A percentile compares a stretch with the other conserved stretches of the same genome.
Evolutionary conservation across 2,329 filamentous ascomycete genomes (phyloP).

Genomic region (Beauveria scarabaeidicola): DNA sequence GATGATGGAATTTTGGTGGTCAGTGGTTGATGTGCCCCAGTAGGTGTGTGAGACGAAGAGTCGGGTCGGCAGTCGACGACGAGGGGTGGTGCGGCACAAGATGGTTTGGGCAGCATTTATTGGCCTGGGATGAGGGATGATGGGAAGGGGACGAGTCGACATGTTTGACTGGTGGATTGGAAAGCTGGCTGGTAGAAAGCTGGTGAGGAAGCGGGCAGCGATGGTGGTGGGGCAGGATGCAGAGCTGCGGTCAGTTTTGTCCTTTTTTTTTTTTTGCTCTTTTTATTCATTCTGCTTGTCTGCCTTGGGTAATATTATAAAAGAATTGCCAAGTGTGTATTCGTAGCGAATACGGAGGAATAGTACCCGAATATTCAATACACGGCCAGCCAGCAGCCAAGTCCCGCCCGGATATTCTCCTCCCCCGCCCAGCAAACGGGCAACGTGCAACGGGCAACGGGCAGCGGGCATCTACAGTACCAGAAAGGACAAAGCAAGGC

Average conservation of each 20-base stretch:
- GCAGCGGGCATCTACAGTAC: too few relatives aligned
- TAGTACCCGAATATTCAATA: too few relatives aligned
- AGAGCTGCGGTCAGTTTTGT: too few relatives aligned
- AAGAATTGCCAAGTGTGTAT: too few relatives aligned
- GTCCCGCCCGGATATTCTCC: neutral
- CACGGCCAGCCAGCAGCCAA: neutral
- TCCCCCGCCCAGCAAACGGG: neutral
- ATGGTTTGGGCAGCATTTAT: neutral
- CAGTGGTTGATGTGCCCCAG: neutral
- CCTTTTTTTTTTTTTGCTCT: too few relatives aligned
- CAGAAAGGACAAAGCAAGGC: too few relatives aligned
- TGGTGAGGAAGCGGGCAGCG: neutral
- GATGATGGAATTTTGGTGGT: neutral
- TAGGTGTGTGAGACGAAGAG: neutral
- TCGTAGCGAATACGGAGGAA: too few relatives aligned
- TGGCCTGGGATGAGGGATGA: neutral
- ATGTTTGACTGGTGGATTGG: constrained; percentile 1
- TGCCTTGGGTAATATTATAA: too few relatives aligned
- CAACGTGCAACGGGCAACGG: too few relatives aligned
- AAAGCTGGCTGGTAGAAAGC: neutral
- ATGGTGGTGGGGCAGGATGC: neutral
- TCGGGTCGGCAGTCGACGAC: neutral
- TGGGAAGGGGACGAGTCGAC: neutral
- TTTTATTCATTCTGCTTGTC: too few relatives aligned
- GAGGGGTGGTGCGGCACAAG: neutral